Percentiles rank a stretch among this genome's conserved stretches.
These are phyloP conservation scores for Globisporangium heterothallicum DNA, from an alignment of 352 stramenopile species.

Conservation along the genomic window DNA sequence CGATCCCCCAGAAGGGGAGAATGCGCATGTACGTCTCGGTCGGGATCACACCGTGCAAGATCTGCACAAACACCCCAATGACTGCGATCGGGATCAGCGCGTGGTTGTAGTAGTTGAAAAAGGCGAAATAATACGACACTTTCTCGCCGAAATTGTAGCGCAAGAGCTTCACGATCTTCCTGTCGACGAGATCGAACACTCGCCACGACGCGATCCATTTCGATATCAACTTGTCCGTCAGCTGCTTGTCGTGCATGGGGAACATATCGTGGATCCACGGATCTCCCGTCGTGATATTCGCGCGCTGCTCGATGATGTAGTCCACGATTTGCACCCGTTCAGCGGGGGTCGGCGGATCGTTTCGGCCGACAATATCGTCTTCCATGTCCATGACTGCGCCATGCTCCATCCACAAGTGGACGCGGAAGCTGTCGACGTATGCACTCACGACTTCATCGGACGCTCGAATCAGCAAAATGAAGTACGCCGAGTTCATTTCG, in stretches of 20 bases:
- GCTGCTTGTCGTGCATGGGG: conserved; percentile 69
- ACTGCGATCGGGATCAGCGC: conserved; percentile 69
- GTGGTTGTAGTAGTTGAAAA: conserved; percentile 81
- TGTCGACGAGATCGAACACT: conserved; percentile 44
- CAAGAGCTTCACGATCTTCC: conserved; percentile 59
- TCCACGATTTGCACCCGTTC: conserved; percentile 84
- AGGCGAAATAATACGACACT: conserved; percentile 85
- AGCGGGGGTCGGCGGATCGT: conserved; percentile 59
- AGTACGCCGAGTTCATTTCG: conserved; percentile 76
- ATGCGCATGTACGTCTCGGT: conserved; percentile 76
- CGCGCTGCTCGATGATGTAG: conserved; percentile 77
- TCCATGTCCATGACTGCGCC: conserved; percentile 75
- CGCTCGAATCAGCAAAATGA: conserved; percentile 69
- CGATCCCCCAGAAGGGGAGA: conserved; percentile 75
- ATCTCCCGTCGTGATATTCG: conserved; percentile 47
- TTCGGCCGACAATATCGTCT: conserved; percentile 53
- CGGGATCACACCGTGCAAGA: conserved; percentile 43
- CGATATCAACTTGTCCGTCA: conserved; percentile 62
- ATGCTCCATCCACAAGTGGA: conserved; percentile 75
- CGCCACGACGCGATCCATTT: conserved; percentile 64
- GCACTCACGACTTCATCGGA: conserved; percentile 53
- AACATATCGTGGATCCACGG: conserved; percentile 81
- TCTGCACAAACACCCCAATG: conserved; percentile 50
- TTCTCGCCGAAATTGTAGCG: conserved; percentile 84
- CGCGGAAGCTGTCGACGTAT: conserved; percentile 60